phyloP scores from a whole-genome alignment of 805 yeast species.

The Grigorovia humatica region DNA sequence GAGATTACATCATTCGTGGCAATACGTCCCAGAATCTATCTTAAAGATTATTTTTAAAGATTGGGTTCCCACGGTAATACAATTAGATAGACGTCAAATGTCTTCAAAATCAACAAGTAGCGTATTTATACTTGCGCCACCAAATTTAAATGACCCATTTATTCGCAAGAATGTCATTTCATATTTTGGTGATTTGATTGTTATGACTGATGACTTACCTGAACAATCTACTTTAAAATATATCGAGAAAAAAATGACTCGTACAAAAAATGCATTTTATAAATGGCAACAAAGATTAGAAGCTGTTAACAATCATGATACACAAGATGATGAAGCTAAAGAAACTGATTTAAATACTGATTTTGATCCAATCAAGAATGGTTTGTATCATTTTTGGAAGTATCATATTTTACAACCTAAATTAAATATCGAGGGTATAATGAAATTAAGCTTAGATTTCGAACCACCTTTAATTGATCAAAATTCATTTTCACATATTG shows the following conservation, averaged over 20 bases:
- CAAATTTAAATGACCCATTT: constrained; percentile 70
- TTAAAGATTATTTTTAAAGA: constrained; percentile 57
- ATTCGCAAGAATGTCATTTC: constrained; percentile 76
- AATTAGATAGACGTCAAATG: constrained; percentile 67
- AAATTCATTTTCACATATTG: constrained; percentile 24
- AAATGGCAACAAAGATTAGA: constrained; percentile 71
- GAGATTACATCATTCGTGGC: constrained; percentile 68
- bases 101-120: constrained; percentile 46
- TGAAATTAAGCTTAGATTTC: constrained; percentile 50
- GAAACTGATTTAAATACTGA: constrained; percentile 2
- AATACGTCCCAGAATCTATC: constrained; percentile 48
- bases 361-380: constrained; percentile 18
- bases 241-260: constrained; percentile 54
- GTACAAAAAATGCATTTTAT: constrained; percentile 60
- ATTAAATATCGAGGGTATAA: constrained; percentile 41
- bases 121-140: constrained; percentile 66
- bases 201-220: constrained; percentile 29
- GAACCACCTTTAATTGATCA: constrained; percentile 45
- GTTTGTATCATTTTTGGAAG: constrained; percentile 24
- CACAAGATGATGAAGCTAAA: background rate
- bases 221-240: constrained; percentile 29
- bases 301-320: constrained; percentile 3
- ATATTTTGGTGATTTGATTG: constrained; percentile 76
- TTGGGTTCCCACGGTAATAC: constrained; percentile 91
- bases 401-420: constrained; percentile 27